Percentiles rank a stretch among this genome's conserved stretches.
Evolutionary conservation across 1,139 yeast genomes (phyloP).

Genomic region (Pneumocystis jirovecii): DNA sequence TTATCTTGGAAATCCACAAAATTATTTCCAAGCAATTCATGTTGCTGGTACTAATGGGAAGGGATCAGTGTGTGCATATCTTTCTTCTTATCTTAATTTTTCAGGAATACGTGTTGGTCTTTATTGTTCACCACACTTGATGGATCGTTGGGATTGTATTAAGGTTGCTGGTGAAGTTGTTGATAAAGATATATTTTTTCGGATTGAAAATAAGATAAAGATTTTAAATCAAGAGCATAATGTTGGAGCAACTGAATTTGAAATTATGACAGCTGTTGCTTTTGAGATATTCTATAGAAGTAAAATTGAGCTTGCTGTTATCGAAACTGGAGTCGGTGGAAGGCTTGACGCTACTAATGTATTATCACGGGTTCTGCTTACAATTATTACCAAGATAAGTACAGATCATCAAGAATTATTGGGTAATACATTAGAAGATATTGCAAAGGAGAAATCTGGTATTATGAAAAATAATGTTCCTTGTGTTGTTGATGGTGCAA

Average conservation of each 20-base stretch:
- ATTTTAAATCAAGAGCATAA: constrained; percentile 70
- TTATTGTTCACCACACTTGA: constrained; percentile 90
- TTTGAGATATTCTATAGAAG: constrained; percentile 82
- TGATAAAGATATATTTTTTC: constrained; percentile 30
- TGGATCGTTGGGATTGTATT: constrained; percentile 82
- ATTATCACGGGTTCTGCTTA: constrained; percentile 60
- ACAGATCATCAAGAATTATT: constrained; percentile 84
- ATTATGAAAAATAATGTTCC: constrained; percentile 58
- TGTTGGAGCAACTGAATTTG: constrained; percentile 39
- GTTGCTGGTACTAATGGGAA: constrained; percentile 98
- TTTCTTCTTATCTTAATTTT: constrained; percentile 50
- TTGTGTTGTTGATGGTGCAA: constrained; percentile 53
- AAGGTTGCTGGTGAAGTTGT: constrained; percentile 79
- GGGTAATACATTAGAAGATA: constrained; percentile 75
- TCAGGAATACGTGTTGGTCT: constrained; percentile 61
- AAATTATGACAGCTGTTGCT: constrained; percentile 67
- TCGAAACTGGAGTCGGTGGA: constrained; percentile 98
- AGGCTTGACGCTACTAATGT: constrained; percentile 90
- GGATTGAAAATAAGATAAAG: constrained; percentile 81
- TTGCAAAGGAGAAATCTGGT: constrained; percentile 95
- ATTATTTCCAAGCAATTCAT: constrained; percentile 46
- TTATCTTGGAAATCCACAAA: constrained; percentile 10
- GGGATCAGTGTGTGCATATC: constrained; percentile 94
- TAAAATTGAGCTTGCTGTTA: constrained; percentile 80
- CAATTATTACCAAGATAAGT: constrained; percentile 78